Evolutionary conservation across 2,329 filamentous ascomycete species (phyloP), one percentile per base, ranked within the genome.

Genomic region (Lecanicillium sp.): DNA sequence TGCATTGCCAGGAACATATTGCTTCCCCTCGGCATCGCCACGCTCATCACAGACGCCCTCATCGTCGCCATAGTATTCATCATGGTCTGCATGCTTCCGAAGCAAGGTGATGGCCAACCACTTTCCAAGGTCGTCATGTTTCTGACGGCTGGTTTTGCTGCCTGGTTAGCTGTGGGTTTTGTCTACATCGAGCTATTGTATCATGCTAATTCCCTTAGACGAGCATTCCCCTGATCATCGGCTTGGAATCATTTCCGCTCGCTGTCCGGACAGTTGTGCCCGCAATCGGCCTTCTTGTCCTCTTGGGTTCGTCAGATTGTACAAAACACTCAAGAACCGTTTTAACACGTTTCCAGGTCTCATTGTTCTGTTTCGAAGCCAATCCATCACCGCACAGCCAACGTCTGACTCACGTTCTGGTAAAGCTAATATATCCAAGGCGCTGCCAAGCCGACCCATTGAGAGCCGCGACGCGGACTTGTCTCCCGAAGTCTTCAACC

Each of bases 91-190:
- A 8, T 33, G 7, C 12, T 24, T 24, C 57, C 62, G 30, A 64
- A 67, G 45, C 55, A 56, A n/a, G 54, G 60, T 47, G 60, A 61
- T 15, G 56, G 59, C 51, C 19, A 41, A 60, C 3, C 56, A 54
- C 11, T 50, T 51, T 9, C 58, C 36, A 75, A 69, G 56, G 65
- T 68, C 30, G 55, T 75, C 15, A 55, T 72, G 20, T 57, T 71
- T 1, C 60, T 70, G 15, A 62, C 73, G 5, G 20, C 66, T 38
- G 74, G 68, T 12, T 60, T 78, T 48, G 67, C 64, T n/a, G 58
- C 77, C 26, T 81, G 78, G 78, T 75, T 71, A 44, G 74, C 65
- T 55, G 75, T 79, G 58, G 60, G 75, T 72, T 17, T n/a, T 21
- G 15, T 14, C 12, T 21, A 17, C 2, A 8, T 37, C 20, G 10